A percentile compares a stretch with the other conserved stretches of the same genome.
These are phyloP conservation scores for Xerocomellus dryophilus DNA, from an alignment of 768 basidiomycete species.

Conservation along the genomic window DNA sequence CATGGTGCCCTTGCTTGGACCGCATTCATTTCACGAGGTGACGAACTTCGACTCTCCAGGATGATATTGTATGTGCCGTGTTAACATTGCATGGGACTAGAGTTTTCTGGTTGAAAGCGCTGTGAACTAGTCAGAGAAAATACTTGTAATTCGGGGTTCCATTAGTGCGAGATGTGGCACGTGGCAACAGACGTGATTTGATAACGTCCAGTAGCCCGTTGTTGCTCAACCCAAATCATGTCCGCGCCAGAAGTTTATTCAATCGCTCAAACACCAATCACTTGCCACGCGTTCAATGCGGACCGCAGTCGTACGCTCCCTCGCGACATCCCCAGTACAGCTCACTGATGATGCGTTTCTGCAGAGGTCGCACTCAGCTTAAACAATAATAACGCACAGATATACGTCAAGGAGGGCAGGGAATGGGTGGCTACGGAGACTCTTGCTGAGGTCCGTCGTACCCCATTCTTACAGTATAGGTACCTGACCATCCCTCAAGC, in stretches of 20 bases:
- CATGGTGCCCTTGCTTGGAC: slow-evolving; percentile 3
- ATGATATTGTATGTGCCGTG: background rate
- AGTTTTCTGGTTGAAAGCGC: too few species aligned
- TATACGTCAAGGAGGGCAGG: slow-evolving; percentile 63
- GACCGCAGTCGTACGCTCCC: slow-evolving; percentile 74
- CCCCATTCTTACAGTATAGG: background rate
- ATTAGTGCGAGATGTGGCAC: background rate
- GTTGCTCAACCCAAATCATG: slow-evolving; percentile 34
- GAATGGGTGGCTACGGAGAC: slow-evolving; percentile 74
- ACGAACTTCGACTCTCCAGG: background rate
- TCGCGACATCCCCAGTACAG: background rate
- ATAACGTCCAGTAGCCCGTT: too few species aligned
- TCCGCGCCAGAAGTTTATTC: slow-evolving; percentile 74
- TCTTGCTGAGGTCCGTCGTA: slow-evolving; percentile 68
- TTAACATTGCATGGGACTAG: background rate
- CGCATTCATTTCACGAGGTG: slow-evolving; percentile 9
- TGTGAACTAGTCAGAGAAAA: too few species aligned
- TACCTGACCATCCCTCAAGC: slow-evolving; percentile 45
- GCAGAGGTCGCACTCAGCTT: slow-evolving; percentile 89
- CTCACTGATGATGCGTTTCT: slow-evolving; percentile 6
- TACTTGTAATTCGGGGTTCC: too few species aligned
- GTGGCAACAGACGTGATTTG: background rate
- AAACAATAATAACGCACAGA: slow-evolving; percentile 85
- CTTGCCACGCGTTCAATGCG: slow-evolving; percentile 86
- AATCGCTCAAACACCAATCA: slow-evolving; percentile 80